Evolutionary conservation across 2,329 filamentous ascomycete genomes (phyloP).

Genomic region (Teratosphaeria nubilosa): DNA sequence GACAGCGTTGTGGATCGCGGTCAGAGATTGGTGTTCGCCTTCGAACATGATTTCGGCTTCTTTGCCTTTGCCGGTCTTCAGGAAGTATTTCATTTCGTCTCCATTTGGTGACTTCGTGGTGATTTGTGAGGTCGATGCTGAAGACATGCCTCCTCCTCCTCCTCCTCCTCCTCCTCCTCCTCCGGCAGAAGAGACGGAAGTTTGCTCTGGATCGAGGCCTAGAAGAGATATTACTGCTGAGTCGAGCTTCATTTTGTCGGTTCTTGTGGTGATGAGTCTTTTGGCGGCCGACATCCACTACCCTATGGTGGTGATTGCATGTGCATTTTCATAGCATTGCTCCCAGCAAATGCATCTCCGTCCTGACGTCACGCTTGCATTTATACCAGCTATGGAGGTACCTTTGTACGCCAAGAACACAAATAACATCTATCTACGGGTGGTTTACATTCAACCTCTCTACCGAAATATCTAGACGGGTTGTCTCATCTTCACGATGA

Average conservation of each 20-base stretch:
- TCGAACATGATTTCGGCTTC: slow-evolving; percentile 59
- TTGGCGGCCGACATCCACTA: not conserved
- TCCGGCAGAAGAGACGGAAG: slow-evolving; percentile 51
- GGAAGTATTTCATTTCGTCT: slow-evolving; percentile 50
- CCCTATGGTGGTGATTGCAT: not conserved
- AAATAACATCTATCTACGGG: no score
- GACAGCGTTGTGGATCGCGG: slow-evolving; percentile 63
- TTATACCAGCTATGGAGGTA: no score
- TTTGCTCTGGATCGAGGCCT: slow-evolving; percentile 43
- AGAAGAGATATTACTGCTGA: slow-evolving; percentile 53
- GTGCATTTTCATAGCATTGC: no score
- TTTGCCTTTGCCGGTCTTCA: slow-evolving; percentile 57
- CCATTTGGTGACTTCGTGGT: slow-evolving; percentile 38
- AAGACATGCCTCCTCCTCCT: slow-evolving; percentile 57
- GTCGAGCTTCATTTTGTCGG: slow-evolving; percentile 45
- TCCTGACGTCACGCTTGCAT: not conserved
- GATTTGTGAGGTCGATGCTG: slow-evolving; percentile 55
- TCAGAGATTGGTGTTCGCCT: slow-evolving; percentile 75
- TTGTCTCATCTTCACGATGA: no score
- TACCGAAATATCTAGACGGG: no score
- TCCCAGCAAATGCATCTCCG: no score
- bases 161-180: slow-evolving; percentile 60
- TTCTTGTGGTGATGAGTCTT: not conserved
- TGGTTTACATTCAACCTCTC: no score
- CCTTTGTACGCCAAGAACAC: no score